Conservation (phyloP, 1,284 basidiomycete species). For the Ceratobasidium theobromae region DNA sequence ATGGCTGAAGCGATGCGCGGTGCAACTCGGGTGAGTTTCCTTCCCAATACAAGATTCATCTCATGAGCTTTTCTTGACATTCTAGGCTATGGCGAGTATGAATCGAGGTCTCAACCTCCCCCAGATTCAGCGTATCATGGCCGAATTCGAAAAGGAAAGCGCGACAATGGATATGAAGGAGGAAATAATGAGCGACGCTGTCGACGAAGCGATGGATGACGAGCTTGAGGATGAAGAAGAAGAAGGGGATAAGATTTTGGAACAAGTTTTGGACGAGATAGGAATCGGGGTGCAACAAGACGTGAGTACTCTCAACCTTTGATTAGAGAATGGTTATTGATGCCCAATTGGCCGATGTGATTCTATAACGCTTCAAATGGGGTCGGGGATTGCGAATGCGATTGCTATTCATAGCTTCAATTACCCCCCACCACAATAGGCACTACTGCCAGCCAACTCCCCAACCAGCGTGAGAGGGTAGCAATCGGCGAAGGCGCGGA, state of each 20-base stretch:
- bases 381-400: too few species aligned
- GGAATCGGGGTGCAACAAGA: conserved; percentile 91
- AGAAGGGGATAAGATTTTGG: conserved; percentile 94
- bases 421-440: conserved; percentile 78
- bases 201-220: conserved; percentile 98
- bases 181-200: conserved; percentile 99
- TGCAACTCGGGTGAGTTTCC: conserved; percentile 76
- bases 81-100: conserved; percentile 97
- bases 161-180: conserved; percentile 99
- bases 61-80: neutral
- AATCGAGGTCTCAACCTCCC: conserved; percentile 95
- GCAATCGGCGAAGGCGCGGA: conserved; percentile 70
- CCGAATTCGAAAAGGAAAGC: conserved; percentile 96
- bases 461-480: conserved; percentile 71
- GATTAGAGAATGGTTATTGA: too few species aligned
- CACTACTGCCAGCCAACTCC: conserved; percentile 58
- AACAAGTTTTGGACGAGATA: conserved; percentile 97
- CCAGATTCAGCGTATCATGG: conserved; percentile 93
- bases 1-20: conserved; percentile 99
- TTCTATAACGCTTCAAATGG: too few species aligned
- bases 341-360: too few species aligned
- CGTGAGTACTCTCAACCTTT: conserved; percentile 49
- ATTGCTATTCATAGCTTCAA: conserved; percentile 60
- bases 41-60: neutral
- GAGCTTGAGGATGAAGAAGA: conserved; percentile 92